Percentiles rank a stretch among this genome's conserved stretches.
Conservation (phyloP, 164 flowering plant species). For the Magnolia officinalis region DNA sequence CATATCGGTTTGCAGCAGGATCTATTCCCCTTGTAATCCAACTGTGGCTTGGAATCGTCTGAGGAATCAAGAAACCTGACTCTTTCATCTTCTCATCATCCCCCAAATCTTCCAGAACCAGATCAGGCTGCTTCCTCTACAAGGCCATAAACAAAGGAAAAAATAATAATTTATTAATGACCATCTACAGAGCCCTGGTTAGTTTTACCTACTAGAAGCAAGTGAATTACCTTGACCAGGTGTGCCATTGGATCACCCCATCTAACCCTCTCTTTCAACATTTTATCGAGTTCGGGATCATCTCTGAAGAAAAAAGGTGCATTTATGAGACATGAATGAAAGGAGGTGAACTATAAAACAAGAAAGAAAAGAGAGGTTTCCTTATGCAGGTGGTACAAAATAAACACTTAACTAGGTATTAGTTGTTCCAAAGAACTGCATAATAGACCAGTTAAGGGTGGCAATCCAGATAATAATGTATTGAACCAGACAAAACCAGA, state of each 20-base stretch:
- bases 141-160: constrained; percentile 2
- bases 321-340: too few relatives aligned
- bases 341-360: neutral
- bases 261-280: constrained; percentile 74
- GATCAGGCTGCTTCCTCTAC: constrained; percentile 56
- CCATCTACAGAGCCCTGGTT: neutral
- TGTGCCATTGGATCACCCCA: constrained; percentile 99
- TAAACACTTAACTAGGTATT: too few relatives aligned
- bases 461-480: too few relatives aligned
- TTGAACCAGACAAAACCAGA: too few relatives aligned
- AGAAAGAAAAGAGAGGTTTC: neutral
- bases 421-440: neutral
- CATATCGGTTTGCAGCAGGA: constrained; percentile 80
- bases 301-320: constrained; percentile 45
- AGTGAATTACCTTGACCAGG: constrained; percentile 52
- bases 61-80: constrained; percentile 86
- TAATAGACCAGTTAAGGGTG: too few relatives aligned
- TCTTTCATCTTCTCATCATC: constrained; percentile 81
- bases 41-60: constrained; percentile 82
- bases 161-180: neutral
- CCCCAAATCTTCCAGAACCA: constrained; percentile 57
- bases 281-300: constrained; percentile 83
- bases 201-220: neutral
- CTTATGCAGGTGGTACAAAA: too few relatives aligned
- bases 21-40: constrained; percentile 83